These are phyloP conservation scores for Lachancea meyersii DNA, from an alignment of 805 yeast genomes.

Conservation along the genomic window DNA sequence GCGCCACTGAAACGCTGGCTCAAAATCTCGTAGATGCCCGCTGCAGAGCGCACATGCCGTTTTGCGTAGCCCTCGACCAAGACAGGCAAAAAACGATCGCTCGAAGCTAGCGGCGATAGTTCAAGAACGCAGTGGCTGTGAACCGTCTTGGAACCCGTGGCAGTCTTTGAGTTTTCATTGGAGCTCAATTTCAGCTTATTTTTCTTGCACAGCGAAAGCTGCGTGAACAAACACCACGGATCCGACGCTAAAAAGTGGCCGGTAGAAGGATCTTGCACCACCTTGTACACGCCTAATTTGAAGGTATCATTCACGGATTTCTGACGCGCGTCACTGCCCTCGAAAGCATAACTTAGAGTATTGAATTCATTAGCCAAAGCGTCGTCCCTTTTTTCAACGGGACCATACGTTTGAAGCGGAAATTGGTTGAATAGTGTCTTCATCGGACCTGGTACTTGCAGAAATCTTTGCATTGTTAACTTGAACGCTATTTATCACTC, in stretches of 20 bases:
- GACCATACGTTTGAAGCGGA: constrained; percentile 42
- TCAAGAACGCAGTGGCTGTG: constrained; percentile 35
- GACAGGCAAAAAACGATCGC: constrained; percentile 47
- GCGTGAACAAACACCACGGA: constrained; percentile 47
- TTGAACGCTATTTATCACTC: not conserved
- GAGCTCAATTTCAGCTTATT: constrained; percentile 41
- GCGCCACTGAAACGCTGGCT: constrained; percentile 29
- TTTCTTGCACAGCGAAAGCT: constrained; percentile 42
- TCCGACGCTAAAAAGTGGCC: constrained; percentile 44
- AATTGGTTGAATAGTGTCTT: constrained; percentile 44
- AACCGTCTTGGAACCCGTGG: not conserved
- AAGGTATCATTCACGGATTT: constrained; percentile 31
- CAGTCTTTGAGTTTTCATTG: constrained; percentile 7
- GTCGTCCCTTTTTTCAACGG: constrained; percentile 30
- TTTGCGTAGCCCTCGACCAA: constrained; percentile 43
- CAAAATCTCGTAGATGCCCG: constrained; percentile 35
- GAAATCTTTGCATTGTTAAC: constrained; percentile 1
- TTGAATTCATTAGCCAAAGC: constrained; percentile 23
- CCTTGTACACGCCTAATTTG: constrained; percentile 50
- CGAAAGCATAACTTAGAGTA: constrained; percentile 22
- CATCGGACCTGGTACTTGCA: constrained; percentile 37
- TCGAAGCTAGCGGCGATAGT: constrained; percentile 45
- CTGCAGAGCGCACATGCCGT: constrained; percentile 35
- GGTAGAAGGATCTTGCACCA: constrained; percentile 29
- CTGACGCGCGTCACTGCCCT: constrained; percentile 9